Conservation (phyloP, 169 alveolate species). For the Cryptosporidium sp. region DNA sequence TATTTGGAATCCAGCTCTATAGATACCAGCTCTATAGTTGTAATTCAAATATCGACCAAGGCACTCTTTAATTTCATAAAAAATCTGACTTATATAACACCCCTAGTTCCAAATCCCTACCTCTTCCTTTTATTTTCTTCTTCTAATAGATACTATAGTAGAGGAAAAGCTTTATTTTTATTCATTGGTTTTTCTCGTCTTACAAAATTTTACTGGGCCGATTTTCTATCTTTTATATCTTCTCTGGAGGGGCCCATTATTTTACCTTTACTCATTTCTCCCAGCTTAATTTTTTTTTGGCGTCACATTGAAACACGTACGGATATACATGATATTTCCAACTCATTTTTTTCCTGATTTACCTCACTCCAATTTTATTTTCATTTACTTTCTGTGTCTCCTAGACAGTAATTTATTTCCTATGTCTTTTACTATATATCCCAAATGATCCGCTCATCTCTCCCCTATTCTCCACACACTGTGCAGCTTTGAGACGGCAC, state of each 20-base stretch:
- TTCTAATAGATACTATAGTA: neutral
- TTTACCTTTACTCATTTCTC: slow-evolving; percentile 27
- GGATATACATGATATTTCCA: slow-evolving; percentile 60
- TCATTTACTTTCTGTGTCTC: slow-evolving; percentile 21
- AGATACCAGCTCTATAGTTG: slow-evolving; percentile 17
- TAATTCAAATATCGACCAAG: neutral
- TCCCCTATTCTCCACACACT: slow-evolving; percentile 69
- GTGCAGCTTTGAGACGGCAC: slow-evolving; percentile 60
- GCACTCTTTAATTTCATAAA: slow-evolving; percentile 2
- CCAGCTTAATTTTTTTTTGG: slow-evolving; percentile 34
- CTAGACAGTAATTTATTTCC: slow-evolving; percentile 23
- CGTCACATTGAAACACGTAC: slow-evolving; percentile 70
- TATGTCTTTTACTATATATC: slow-evolving; percentile 49
- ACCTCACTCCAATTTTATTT: slow-evolving; percentile 22
- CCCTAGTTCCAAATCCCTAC: neutral
- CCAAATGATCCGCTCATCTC: slow-evolving; percentile 62
- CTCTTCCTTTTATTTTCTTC: slow-evolving; percentile 3
- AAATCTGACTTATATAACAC: neutral
- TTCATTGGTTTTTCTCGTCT: slow-evolving; percentile 17
- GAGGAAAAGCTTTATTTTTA: slow-evolving; percentile 7
- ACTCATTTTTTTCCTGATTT: slow-evolving; percentile 6
- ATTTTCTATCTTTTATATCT: slow-evolving; percentile 30
- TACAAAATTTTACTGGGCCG: slow-evolving; percentile 10
- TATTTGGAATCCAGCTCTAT: slow-evolving; percentile 4
- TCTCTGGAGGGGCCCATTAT: slow-evolving; percentile 43